Evolutionary conservation across 768 basidiomycete genomes (phyloP).

Genomic region (Rhizopogon vinicolor): DNA sequence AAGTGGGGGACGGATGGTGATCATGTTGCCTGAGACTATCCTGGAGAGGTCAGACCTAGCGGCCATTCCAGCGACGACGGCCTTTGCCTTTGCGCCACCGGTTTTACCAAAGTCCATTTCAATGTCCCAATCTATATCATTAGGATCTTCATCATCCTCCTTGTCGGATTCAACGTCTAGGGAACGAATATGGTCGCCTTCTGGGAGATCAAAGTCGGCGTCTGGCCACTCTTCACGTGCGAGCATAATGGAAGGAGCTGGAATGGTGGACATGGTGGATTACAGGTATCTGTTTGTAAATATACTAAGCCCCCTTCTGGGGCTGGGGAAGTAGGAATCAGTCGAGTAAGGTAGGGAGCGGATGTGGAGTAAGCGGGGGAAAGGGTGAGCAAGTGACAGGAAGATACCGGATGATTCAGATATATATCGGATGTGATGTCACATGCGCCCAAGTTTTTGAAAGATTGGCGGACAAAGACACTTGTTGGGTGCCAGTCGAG

Average conservation of each 20-base stretch:
- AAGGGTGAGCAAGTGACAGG: background rate
- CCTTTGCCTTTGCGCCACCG: constrained; percentile 43
- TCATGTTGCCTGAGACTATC: constrained; percentile 17
- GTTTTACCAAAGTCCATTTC: constrained; percentile 67
- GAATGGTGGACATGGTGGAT: constrained; percentile 51
- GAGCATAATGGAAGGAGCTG: constrained; percentile 48
- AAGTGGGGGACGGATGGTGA: constrained; percentile 65
- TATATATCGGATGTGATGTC: constrained; percentile 3
- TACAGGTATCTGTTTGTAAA: constrained; percentile 16
- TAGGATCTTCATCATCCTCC: constrained; percentile 42
- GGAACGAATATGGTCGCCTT: constrained; percentile 63
- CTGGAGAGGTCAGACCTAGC: constrained; percentile 37
- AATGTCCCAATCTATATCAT: constrained; percentile 76
- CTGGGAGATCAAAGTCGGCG: constrained; percentile 82
- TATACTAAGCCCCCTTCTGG: constrained; percentile 15
- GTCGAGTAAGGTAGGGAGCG: constrained; percentile 7
- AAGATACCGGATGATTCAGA: constrained; percentile 1
- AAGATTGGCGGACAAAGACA: constrained; percentile 8
- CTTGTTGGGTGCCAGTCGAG: background rate
- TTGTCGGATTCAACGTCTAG: constrained; percentile 57
- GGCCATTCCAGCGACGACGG: constrained; percentile 33
- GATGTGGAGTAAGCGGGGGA: background rate
- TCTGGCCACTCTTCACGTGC: constrained; percentile 81
- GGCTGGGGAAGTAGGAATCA: constrained; percentile 15
- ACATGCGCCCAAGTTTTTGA: constrained; percentile 1